Conservation (phyloP, 1,139 yeast species). For the Hyphopichia fennica region DNA sequence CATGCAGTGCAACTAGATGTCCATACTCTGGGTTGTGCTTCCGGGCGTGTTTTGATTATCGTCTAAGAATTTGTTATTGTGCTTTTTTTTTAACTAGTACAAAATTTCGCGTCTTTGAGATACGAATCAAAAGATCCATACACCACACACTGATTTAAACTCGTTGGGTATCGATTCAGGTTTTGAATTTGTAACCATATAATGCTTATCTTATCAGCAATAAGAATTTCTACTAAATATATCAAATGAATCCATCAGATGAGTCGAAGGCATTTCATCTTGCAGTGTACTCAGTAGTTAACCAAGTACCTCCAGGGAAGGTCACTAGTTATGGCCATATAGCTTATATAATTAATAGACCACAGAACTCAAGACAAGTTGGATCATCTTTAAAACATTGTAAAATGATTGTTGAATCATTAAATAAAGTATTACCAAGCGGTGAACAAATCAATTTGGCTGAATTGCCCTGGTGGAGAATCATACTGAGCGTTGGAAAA, state of each 20-base stretch:
- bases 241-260: slow-evolving; percentile 23
- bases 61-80: too few relatives aligned
- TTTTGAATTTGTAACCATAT: too few relatives aligned
- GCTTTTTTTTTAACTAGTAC: too few relatives aligned
- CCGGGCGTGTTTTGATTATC: too few relatives aligned
- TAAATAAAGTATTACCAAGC: slow-evolving; percentile 19
- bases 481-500: slow-evolving; percentile 59
- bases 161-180: too few relatives aligned
- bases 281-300: slow-evolving; percentile 58
- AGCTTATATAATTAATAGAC: slow-evolving; percentile 61
- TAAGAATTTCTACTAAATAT: too few relatives aligned
- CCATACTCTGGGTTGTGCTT: too few relatives aligned
- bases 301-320: slow-evolving; percentile 59
- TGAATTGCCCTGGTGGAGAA: slow-evolving; percentile 81
- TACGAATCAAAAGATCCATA: too few relatives aligned
- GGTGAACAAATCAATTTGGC: slow-evolving; percentile 22
- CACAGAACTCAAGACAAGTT: slow-evolving; percentile 71
- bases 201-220: too few relatives aligned
- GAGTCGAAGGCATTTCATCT: slow-evolving; percentile 59
- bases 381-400: slow-evolving; percentile 64
- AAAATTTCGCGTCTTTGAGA: too few relatives aligned
- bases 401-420: slow-evolving; percentile 19
- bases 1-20: too few relatives aligned
- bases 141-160: too few relatives aligned
- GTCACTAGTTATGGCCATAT: slow-evolving; percentile 76